Evolutionary conservation across 2,329 filamentous ascomycete genomes (phyloP), one percentile per base, ranked within the genome.

Genomic region (Raffaelea ambrosiae): DNA sequence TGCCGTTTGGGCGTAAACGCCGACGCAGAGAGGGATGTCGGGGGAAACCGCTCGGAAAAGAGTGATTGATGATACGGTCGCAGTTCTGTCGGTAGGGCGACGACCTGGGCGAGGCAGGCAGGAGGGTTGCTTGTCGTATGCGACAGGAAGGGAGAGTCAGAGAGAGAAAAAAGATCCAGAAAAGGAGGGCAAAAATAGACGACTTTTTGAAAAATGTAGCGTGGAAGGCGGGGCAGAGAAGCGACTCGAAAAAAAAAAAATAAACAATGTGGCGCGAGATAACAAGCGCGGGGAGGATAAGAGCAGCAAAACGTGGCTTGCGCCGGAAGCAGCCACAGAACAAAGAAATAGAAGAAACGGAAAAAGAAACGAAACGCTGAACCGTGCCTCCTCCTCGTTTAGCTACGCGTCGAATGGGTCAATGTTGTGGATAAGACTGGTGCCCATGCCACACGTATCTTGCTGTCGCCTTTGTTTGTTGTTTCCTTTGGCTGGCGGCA

Each of bases 201-300:
- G 8, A 44, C 26, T 29, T 29, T 29, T 29, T 29, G 26, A 53
- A 47, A 51, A 47, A 36, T 43, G 47, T 54, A 51, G 53, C 53
- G 53, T 31, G 46, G 43, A 52, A 50, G 48, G 52, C 52, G 52
- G 52, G 52, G 52, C 51, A 53, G 43, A 29, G 22, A 39, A 39
- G 33, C 35, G 33, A 21, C 20, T 20, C 43, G 20, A 38, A 39
- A 38, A 31, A 29, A 35, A 16, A 38, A 38, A n/a, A 19, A 19
- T n/a, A 38, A n/a, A 21, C 31, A 44, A 36, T 44, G 11, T 26
- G 10, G 21, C 21, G 9, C 21, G 9, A 36, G 22, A 36, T 11
- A 29, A 43, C 26, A 13, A 13, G 26, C 7, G 26, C 7, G 26
- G 26, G 26, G 13, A 7, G 26, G 26, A 13, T 13, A 13, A 29